These are phyloP conservation scores for Juglanconis oblonga DNA, from an alignment of 2,329 filamentous ascomycete species.

Conservation along the genomic window DNA sequence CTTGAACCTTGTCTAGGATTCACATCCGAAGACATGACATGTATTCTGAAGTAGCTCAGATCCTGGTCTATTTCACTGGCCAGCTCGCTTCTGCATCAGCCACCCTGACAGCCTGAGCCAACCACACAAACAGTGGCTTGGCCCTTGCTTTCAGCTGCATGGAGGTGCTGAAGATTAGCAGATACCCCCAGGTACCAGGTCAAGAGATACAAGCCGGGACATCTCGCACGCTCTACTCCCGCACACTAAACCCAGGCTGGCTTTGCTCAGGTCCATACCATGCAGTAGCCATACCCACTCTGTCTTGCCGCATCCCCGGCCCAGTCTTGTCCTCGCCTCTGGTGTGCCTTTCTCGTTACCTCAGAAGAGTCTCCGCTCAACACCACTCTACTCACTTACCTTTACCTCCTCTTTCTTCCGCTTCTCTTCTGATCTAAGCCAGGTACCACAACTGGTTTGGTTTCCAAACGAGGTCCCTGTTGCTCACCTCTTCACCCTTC, in stretches of 20 bases:
- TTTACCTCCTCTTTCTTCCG: constrained; percentile 6
- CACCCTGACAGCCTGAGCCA: neutral
- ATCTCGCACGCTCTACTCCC: neutral
- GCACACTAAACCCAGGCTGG: constrained; percentile 4
- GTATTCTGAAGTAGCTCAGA: constrained; percentile 5
- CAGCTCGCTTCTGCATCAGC: neutral
- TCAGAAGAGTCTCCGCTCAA: constrained; percentile 1
- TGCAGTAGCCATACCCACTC: neutral
- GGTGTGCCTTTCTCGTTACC: neutral
- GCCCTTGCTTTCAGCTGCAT: neutral
- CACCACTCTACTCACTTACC: neutral
- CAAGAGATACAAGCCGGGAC: neutral
- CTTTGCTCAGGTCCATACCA: neutral
- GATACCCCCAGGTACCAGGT: neutral
- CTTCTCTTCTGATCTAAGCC: constrained; percentile 7
- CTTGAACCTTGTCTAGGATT: constrained; percentile 8
- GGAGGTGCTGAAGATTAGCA: constrained; percentile 1
- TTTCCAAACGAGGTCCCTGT: constrained; percentile 6
- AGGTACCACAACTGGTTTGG: constrained; percentile 13
- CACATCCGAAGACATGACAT: neutral
- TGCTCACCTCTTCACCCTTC: constrained; percentile 10
- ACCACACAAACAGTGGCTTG: neutral
- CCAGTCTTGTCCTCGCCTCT: neutral
- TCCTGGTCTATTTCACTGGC: neutral
- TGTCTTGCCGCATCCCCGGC: neutral